Percentiles rank a stretch among this genome's conserved stretches.
phyloP scores from a whole-genome alignment of 2,329 filamentous ascomycete species.

The Drechslera avenae region DNA sequence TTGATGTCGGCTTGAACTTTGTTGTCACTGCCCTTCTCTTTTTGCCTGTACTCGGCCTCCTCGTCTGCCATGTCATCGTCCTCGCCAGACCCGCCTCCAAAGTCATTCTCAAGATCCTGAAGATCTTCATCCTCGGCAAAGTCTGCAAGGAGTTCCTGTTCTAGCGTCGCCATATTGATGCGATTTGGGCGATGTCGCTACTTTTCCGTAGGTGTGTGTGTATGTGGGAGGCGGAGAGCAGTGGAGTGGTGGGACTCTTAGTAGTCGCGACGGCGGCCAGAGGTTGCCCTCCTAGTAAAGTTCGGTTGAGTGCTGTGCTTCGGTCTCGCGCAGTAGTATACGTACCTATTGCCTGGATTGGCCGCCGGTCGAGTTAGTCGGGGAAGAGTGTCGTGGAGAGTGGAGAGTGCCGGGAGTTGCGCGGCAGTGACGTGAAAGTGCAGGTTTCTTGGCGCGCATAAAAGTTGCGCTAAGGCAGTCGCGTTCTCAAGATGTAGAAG shows the following conservation, averaged over 20 bases:
- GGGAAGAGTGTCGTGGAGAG: slow-evolving; percentile 8
- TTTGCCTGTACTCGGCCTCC: slow-evolving; percentile 59
- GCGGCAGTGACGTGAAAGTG: slow-evolving; percentile 21
- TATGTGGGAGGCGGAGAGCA: not conserved
- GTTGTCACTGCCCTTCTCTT: slow-evolving; percentile 67
- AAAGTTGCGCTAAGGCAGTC: slow-evolving; percentile 21
- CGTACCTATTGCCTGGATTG: slow-evolving; percentile 27
- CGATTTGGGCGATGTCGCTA: not conserved
- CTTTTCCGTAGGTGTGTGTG: not conserved
- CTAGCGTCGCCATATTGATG: slow-evolving; percentile 75
- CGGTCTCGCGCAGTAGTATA: slow-evolving; percentile 19
- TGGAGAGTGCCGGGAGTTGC: slow-evolving; percentile 8
- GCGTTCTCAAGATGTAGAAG: slow-evolving; percentile 6
- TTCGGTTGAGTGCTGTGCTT: slow-evolving; percentile 26
- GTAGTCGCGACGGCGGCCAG: slow-evolving; percentile 26
- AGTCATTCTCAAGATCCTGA: slow-evolving; percentile 42
- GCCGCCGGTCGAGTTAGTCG: slow-evolving; percentile 16
- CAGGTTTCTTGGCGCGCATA: slow-evolving; percentile 25
- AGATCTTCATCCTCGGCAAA: slow-evolving; percentile 73
- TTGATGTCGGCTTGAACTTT: slow-evolving; percentile 73
- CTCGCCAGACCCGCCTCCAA: slow-evolving; percentile 55
- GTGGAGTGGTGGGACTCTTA: not conserved
- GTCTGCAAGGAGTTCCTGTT: slow-evolving; percentile 89
- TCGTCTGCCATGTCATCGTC: slow-evolving; percentile 65
- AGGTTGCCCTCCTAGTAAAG: slow-evolving; percentile 29